Evolutionary conservation across 257 asterid species (phyloP).

Genomic region (Nicotiana undulata): DNA sequence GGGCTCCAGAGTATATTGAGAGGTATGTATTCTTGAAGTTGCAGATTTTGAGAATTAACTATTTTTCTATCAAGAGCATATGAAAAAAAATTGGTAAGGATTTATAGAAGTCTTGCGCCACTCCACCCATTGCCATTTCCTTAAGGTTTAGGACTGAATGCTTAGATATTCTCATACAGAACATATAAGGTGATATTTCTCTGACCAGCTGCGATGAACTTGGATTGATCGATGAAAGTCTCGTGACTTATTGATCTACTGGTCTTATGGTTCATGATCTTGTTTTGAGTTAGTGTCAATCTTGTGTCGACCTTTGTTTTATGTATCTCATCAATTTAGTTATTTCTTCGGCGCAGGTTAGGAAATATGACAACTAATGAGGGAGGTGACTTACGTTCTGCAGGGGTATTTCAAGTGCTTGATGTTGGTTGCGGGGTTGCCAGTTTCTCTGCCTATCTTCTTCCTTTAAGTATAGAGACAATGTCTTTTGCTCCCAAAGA

Average conservation of each 20-base stretch:
- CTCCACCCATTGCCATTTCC: background rate
- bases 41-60: background rate
- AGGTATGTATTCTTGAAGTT: conserved; percentile 34
- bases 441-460: conserved; percentile 95
- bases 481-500: conserved; percentile 96
- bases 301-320: background rate
- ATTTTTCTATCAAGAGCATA: background rate
- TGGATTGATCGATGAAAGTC: background rate
- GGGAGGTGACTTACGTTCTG: conserved; percentile 63
- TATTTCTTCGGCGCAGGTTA: conserved; percentile 43
- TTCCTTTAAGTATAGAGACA: conserved; percentile 65
- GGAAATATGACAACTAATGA: conserved; percentile 81
- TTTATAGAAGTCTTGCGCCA: background rate
- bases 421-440: conserved; percentile 97
- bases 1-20: conserved; percentile 85
- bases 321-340: background rate
- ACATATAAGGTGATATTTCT: background rate
- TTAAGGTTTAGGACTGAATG: background rate
- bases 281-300: background rate
- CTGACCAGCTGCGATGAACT: background rate
- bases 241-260: background rate
- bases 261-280: background rate
- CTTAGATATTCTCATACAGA: background rate
- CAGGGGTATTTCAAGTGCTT: conserved; percentile 73
- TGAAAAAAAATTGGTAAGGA: background rate